A percentile compares a stretch with the other conserved stretches of the same genome.
These are phyloP conservation scores for Chimonanthus salicifolius DNA, from an alignment of 164 flowering plant species.

Conservation along the genomic window DNA sequence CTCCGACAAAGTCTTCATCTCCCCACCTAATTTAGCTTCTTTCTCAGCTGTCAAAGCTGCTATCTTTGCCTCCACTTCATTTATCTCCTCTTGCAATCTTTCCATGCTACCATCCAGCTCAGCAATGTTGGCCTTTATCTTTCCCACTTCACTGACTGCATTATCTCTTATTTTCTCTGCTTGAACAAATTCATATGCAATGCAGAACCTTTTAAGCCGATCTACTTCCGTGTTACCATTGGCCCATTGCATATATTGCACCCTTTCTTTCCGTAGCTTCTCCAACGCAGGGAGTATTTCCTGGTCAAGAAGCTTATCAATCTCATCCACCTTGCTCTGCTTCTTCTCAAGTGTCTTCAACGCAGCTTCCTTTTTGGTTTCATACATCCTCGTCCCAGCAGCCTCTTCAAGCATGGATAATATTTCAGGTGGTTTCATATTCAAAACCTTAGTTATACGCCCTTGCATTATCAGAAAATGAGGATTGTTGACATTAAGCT, in stretches of 20 bases:
- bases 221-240: conserved; percentile 92
- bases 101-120: conserved; percentile 42
- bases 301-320: conserved; percentile 89
- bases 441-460: conserved; percentile 95
- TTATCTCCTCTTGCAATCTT: conserved; percentile 39
- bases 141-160: conserved; percentile 61
- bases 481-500: conserved; percentile 96
- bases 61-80: conserved; percentile 60
- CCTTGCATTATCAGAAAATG: conserved; percentile 99
- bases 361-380: conserved; percentile 92
- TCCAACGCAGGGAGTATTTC: conserved; percentile 96
- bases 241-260: conserved; percentile 98
- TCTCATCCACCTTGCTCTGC: conserved; percentile 95
- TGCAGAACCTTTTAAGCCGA: conserved; percentile 80
- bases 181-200: conserved; percentile 87
- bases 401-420: conserved; percentile 99
- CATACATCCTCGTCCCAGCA: conserved; percentile 99
- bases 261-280: conserved; percentile 82
- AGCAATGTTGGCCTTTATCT: conserved; percentile 48
- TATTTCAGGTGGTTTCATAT: conserved; percentile 99
- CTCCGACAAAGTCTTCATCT: conserved; percentile 62
- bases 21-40: conserved; percentile 89
- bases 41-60: conserved; percentile 59
- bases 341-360: conserved; percentile 95
- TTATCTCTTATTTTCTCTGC: conserved; percentile 69